These are phyloP conservation scores for Cenococcum geophilum DNA, from an alignment of 495 filamentous ascomycete species.

Conservation along the genomic window DNA sequence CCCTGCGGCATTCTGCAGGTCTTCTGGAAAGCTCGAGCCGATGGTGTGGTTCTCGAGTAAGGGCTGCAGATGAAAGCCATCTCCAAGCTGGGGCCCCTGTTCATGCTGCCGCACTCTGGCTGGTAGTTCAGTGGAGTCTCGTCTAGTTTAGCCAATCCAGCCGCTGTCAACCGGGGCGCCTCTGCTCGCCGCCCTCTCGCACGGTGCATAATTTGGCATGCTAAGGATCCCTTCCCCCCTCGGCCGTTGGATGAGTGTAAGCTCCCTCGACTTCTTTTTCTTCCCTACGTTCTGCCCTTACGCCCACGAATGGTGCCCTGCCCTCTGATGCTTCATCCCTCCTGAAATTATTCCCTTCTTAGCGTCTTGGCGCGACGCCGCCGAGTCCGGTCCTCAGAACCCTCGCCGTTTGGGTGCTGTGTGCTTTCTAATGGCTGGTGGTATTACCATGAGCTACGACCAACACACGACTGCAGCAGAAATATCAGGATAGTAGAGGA, in stretches of 20 bases:
- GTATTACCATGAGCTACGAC: neutral
- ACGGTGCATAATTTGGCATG: neutral
- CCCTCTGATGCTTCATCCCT: neutral
- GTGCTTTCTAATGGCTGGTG: neutral
- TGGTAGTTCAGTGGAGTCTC: constrained; percentile 1
- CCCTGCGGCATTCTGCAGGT: constrained; percentile 11
- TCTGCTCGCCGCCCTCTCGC: neutral
- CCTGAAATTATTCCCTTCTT: constrained; percentile 3
- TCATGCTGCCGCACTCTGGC: constrained; percentile 4
- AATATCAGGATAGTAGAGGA: neutral
- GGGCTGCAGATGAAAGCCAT: constrained; percentile 18
- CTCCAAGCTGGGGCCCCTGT: neutral
- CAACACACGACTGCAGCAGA: neutral
- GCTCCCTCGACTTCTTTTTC: neutral
- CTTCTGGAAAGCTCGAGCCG: constrained; percentile 24
- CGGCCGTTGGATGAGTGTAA: neutral
- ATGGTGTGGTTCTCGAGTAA: constrained; percentile 19
- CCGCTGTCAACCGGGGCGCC: neutral
- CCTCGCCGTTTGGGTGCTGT: neutral
- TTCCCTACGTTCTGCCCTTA: neutral
- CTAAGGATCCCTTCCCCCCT: constrained; percentile 4
- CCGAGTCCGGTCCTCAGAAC: neutral
- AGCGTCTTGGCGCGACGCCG: neutral
- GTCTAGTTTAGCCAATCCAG: constrained; percentile 16
- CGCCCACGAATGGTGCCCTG: neutral